Conservation (phyloP, 768 basidiomycete genomes). For the Dentipellis fragilis region DNA sequence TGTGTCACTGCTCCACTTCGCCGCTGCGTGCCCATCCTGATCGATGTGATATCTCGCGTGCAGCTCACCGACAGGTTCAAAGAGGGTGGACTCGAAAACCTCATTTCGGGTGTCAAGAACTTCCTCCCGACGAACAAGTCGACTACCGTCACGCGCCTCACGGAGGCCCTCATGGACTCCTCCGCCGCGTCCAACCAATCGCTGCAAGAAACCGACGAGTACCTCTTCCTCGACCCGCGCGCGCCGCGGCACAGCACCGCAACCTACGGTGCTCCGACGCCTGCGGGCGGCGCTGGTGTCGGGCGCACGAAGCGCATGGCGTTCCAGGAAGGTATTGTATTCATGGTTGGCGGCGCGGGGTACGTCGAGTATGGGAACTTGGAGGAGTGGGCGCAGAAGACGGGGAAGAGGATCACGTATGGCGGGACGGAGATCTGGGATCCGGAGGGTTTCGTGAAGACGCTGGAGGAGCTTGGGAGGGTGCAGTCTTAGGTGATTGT, state of each 20-base stretch:
- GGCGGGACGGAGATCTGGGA: conserved; percentile 94
- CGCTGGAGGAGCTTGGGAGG: conserved; percentile 59
- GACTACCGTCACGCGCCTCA: conserved; percentile 82
- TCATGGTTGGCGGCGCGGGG: conserved; percentile 92
- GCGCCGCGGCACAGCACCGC: conserved; percentile 25
- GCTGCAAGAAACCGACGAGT: conserved; percentile 93
- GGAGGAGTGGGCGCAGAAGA: conserved; percentile 81
- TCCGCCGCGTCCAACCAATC: conserved; percentile 76
- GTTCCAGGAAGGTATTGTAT: conserved; percentile 83
- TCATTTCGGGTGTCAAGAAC: conserved; percentile 96
- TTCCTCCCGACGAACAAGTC: conserved; percentile 94
- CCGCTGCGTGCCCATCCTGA: background rate
- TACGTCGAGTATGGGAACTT: conserved; percentile 97
- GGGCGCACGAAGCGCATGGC: conserved; percentile 52
- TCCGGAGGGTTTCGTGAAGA: conserved; percentile 73
- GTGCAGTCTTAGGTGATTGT: conserved; percentile 16
- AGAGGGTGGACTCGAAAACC: conserved; percentile 92
- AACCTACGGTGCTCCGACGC: background rate
- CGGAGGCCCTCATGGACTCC: conserved; percentile 97
- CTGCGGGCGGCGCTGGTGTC: conserved; percentile 8
- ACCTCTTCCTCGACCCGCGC: conserved; percentile 82
- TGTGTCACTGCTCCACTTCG: conserved; percentile 11
- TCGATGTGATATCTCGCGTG: background rate
- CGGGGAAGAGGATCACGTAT: conserved; percentile 82
- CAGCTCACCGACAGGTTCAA: conserved; percentile 89